phyloP scores from a whole-genome alignment of 2,329 filamentous ascomycete genomes.

The Aspergillus luchuensis region DNA sequence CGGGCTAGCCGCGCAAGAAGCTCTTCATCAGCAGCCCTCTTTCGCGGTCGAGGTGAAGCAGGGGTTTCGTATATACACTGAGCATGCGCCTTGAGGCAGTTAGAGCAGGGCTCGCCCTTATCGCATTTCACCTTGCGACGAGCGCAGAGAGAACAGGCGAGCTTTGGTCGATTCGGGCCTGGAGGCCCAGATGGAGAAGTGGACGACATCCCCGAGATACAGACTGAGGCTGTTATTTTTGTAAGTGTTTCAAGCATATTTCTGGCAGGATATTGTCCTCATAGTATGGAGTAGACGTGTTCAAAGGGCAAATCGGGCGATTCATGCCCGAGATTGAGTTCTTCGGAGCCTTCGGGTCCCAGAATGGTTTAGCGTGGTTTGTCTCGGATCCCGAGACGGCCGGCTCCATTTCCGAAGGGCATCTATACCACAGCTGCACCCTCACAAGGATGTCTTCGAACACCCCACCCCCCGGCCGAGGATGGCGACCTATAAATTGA shows the following conservation, averaged over 20 bases:
- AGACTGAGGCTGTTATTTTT: too few species aligned
- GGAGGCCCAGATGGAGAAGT: not conserved
- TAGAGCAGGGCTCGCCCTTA: conserved; percentile 68
- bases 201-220: too few species aligned
- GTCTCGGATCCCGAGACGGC: too few species aligned
- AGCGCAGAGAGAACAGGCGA: conserved; percentile 51
- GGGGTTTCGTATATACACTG: conserved; percentile 53
- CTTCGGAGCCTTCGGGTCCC: not conserved
- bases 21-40: conserved; percentile 66
- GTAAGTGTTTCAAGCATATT: too few species aligned
- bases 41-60: conserved; percentile 55
- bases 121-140: conserved; percentile 73
- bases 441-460: too few species aligned
- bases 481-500: not conserved
- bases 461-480: not conserved
- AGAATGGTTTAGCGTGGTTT: not conserved
- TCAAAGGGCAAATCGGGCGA: not conserved
- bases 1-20: conserved; percentile 65
- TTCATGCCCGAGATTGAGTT: not conserved
- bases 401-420: too few species aligned
- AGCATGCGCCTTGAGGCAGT: conserved; percentile 64
- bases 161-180: not conserved
- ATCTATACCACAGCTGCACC: not conserved
- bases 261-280: too few species aligned
- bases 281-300: too few species aligned